Conservation (phyloP, 768 basidiomycete genomes). For the Mycena indigotica region DNA sequence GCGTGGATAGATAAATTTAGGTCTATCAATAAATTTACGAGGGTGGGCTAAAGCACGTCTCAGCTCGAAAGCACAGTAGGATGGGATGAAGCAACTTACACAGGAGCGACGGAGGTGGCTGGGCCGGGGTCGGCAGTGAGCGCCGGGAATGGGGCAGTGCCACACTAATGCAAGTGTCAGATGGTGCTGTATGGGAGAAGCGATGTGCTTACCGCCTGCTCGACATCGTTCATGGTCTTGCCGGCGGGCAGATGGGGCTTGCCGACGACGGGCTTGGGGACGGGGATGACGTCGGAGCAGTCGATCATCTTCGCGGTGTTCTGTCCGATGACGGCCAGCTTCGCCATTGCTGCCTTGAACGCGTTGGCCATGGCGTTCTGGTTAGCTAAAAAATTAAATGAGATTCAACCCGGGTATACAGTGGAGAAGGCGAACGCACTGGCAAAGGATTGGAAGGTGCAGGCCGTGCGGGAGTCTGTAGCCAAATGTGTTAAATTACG, state of each 20-base stretch:
- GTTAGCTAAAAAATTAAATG: conserved; percentile 16
- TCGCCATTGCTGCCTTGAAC: conserved; percentile 35
- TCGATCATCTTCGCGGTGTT: conserved; percentile 30
- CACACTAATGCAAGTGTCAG: conserved; percentile 10
- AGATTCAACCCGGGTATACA: neutral
- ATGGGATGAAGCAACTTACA: conserved; percentile 13
- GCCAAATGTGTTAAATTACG: conserved; percentile 23
- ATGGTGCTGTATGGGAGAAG: neutral
- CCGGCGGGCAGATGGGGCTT: conserved; percentile 30
- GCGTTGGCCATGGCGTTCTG: conserved; percentile 25
- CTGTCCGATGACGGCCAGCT: conserved; percentile 35
- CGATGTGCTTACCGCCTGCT: conserved; percentile 27
- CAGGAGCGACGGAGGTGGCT: conserved; percentile 20
- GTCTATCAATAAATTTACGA: no score
- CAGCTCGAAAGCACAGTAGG: neutral
- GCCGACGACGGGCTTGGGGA: conserved; percentile 17
- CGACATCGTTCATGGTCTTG: conserved; percentile 25
- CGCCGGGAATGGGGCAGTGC: conserved; percentile 24
- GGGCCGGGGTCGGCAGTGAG: conserved; percentile 25
- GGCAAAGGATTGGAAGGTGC: conserved; percentile 39
- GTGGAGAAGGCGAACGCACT: conserved; percentile 14
- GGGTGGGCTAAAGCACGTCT: neutral
- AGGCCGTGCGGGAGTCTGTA: conserved; percentile 37
- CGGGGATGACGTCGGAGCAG: conserved; percentile 41
- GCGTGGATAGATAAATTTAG: no score